Conservation (phyloP, 306 rosid species). For the Malus orientalis region DNA sequence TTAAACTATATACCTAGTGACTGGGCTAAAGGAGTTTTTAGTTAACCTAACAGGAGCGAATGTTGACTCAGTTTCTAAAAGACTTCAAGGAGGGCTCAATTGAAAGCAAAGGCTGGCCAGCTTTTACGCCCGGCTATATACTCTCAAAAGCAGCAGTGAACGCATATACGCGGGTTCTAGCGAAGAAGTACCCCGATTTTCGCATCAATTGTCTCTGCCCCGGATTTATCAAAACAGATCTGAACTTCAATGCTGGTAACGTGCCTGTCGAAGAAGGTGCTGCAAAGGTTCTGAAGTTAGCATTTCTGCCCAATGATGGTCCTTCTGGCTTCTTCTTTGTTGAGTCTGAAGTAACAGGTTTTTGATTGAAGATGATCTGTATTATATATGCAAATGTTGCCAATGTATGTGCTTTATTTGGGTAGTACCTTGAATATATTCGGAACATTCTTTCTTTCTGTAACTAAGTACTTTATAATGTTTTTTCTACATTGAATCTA, state of each 20-base stretch:
- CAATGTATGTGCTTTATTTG: neutral
- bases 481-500: too few species aligned
- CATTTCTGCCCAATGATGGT: conserved; percentile 29
- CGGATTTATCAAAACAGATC: conserved; percentile 34
- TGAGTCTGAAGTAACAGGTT: conserved; percentile 20
- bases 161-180: conserved; percentile 37
- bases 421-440: neutral
- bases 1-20: conserved; percentile 15
- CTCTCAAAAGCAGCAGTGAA: conserved; percentile 41
- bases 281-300: conserved; percentile 41
- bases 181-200: conserved; percentile 26
- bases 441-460: neutral
- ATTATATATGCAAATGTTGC: neutral
- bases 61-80: conserved; percentile 27
- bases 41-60: conserved; percentile 38
- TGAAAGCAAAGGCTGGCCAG: conserved; percentile 42
- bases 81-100: conserved; percentile 29
- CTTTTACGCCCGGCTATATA: conserved; percentile 4
- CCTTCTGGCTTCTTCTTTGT: conserved; percentile 43
- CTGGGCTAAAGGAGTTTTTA: conserved; percentile 21
- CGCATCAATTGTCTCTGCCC: conserved; percentile 47
- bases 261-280: conserved; percentile 45
- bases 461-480: neutral
- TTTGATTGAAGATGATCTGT: neutral
- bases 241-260: conserved; percentile 24